Conservation (phyloP, 2,329 filamentous ascomycete genomes). For the Penicillium concentricum region DNA sequence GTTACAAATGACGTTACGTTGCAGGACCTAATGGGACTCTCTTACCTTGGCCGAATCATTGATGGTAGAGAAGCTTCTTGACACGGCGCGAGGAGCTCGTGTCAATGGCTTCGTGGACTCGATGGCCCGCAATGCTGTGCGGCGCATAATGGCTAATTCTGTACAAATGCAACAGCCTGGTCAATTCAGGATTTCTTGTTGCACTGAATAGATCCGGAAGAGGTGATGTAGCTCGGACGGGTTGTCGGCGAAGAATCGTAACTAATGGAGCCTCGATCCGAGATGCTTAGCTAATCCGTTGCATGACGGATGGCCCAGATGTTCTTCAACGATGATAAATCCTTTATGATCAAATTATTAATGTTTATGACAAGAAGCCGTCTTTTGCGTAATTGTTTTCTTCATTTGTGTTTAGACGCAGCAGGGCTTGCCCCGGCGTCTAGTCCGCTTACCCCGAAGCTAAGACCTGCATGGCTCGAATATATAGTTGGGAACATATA, state of each 20-base stretch:
- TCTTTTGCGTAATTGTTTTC: background rate
- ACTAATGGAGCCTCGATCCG: conserved; percentile 21
- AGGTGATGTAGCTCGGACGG: conserved; percentile 8
- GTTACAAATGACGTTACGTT: background rate
- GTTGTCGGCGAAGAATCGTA: conserved; percentile 22
- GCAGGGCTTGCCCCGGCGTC: background rate
- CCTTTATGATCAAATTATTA: background rate
- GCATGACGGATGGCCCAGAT: conserved; percentile 1
- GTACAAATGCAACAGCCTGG: background rate
- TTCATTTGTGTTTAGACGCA: background rate
- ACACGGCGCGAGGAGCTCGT: conserved; percentile 33
- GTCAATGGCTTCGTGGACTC: conserved; percentile 39
- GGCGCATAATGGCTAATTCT: conserved; percentile 35
- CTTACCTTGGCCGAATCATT: conserved; percentile 38
- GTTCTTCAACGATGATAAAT: background rate
- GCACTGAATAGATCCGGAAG: conserved; percentile 13
- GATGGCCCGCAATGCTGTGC: conserved; percentile 40
- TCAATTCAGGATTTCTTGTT: conserved; percentile 3
- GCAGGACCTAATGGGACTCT: background rate
- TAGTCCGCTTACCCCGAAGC: conserved; percentile 6
- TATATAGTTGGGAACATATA: background rate
- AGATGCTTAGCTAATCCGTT: conserved; percentile 33
- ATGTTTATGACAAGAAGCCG: background rate
- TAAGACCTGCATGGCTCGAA: conserved; percentile 12
- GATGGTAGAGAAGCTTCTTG: conserved; percentile 39